A percentile compares a stretch with the other conserved stretches of the same genome.
These are phyloP conservation scores for Sambucus nigra DNA, from an alignment of 129 eudicot genomes.

Conservation along the genomic window DNA sequence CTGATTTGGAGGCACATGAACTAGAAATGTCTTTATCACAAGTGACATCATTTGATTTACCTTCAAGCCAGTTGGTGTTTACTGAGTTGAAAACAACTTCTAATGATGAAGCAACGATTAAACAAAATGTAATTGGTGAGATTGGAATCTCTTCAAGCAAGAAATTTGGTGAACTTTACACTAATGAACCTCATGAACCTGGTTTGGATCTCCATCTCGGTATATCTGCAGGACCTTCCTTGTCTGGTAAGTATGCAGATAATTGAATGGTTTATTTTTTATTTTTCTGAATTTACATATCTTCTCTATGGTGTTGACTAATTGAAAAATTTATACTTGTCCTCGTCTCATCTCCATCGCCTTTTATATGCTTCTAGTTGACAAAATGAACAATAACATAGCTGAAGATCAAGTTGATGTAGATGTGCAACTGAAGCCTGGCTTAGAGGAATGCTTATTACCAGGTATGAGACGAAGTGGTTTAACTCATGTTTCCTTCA, in stretches of 20 bases:
- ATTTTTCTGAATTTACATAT: constrained; percentile 4
- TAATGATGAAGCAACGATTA: constrained; percentile 19
- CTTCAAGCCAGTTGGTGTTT: constrained; percentile 12
- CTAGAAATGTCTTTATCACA: constrained; percentile 30
- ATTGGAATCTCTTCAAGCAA: constrained; percentile 14
- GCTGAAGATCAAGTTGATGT: constrained; percentile 25
- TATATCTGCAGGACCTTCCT: constrained; percentile 21
- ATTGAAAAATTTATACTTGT: not conserved
- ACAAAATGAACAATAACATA: constrained; percentile 17
- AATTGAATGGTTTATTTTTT: not conserved
- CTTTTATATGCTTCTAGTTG: constrained; percentile 22
- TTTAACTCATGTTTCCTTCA: constrained; percentile 1
- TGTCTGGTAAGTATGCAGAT: constrained; percentile 27
- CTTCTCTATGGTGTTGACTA: constrained; percentile 2
- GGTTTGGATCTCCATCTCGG: constrained; percentile 24
- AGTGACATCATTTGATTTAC: constrained; percentile 15
- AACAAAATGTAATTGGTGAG: constrained; percentile 17
- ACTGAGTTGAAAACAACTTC: constrained; percentile 16
- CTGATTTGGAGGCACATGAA: constrained; percentile 25
- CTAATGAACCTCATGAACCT: constrained; percentile 24
- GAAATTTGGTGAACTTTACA: constrained; percentile 9
- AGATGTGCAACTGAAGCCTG: constrained; percentile 23
- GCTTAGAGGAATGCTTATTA: constrained; percentile 18
- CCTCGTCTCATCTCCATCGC: constrained; percentile 11
- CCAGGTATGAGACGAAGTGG: constrained; percentile 32